phyloP scores from a whole-genome alignment of 2,329 filamentous ascomycete species.

The Venturia oleaginea region DNA sequence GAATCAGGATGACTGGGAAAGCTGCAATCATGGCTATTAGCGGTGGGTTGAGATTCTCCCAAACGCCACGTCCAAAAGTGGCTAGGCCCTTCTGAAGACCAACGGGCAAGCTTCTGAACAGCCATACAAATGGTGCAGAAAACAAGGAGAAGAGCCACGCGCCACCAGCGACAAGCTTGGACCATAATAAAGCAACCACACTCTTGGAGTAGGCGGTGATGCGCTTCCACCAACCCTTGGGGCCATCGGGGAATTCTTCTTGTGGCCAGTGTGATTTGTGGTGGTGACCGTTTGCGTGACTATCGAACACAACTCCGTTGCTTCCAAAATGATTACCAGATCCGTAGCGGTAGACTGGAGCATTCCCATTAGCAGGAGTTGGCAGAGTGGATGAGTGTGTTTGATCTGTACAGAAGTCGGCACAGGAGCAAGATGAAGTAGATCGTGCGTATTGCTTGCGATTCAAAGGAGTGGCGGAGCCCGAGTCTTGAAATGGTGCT shows the following conservation, averaged over 20 bases:
- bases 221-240: constrained; percentile 27
- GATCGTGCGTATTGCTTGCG: constrained; percentile 21
- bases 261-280: constrained; percentile 14
- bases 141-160: neutral
- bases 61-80: constrained; percentile 53
- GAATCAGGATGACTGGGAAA: constrained; percentile 84
- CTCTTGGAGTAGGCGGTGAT: constrained; percentile 23
- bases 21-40: constrained; percentile 93
- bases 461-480: constrained; percentile 34
- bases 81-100: constrained; percentile 41
- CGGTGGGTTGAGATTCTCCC: constrained; percentile 94
- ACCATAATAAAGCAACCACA: neutral
- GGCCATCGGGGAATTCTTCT: constrained; percentile 22
- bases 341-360: constrained; percentile 26
- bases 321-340: neutral
- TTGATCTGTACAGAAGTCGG: constrained; percentile 24
- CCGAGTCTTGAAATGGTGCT: constrained; percentile 40
- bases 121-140: neutral
- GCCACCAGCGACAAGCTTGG: neutral
- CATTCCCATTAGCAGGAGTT: constrained; percentile 42
- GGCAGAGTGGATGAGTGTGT: constrained; percentile 32
- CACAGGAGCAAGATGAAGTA: constrained; percentile 22
- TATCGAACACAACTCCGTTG: neutral
- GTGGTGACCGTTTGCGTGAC: neutral
- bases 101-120: constrained; percentile 19